Evolutionary conservation across 2,329 filamentous ascomycete genomes (phyloP).

Genomic region (Polytolypa hystricis): DNA sequence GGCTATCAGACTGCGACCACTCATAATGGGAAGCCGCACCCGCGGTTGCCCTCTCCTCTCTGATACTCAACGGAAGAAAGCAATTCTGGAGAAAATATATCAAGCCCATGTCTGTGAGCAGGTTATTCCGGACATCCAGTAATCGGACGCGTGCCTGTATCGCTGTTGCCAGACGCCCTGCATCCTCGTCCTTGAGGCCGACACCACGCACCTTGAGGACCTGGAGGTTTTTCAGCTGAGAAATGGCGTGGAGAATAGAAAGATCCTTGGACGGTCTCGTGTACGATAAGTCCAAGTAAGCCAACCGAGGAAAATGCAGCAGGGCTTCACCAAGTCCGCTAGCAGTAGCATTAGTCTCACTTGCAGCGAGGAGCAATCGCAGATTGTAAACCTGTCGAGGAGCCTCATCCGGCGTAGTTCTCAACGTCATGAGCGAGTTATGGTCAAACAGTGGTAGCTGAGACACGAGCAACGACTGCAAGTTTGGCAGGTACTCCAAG

Average conservation of each 20-base stretch:
- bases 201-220: constrained; percentile 47
- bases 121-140: constrained; percentile 47
- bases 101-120: constrained; percentile 45
- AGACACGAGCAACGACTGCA: constrained; percentile 50
- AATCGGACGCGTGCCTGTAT: constrained; percentile 44
- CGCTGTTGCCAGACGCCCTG: constrained; percentile 41
- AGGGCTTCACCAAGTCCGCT: constrained; percentile 42
- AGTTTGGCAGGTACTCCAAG: constrained; percentile 45
- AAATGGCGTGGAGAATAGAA: constrained; percentile 38
- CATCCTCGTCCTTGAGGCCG: constrained; percentile 42
- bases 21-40: constrained; percentile 6
- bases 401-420: constrained; percentile 15
- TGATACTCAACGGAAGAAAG: constrained; percentile 24
- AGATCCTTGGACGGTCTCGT: constrained; percentile 40
- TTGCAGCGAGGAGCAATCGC: constrained; percentile 45
- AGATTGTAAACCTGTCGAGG: constrained; percentile 31
- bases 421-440: constrained; percentile 42
- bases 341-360: constrained; percentile 49
- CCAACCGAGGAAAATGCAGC: constrained; percentile 41
- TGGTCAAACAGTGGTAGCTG: constrained; percentile 53
- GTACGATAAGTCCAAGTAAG: constrained; percentile 49
- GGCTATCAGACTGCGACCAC: constrained; percentile 15
- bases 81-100: constrained; percentile 42
- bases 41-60: neutral
- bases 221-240: constrained; percentile 40